Conservation (phyloP, 192 early-diverging fungal genomes). For the Rhizophlyctis rosea region DNA sequence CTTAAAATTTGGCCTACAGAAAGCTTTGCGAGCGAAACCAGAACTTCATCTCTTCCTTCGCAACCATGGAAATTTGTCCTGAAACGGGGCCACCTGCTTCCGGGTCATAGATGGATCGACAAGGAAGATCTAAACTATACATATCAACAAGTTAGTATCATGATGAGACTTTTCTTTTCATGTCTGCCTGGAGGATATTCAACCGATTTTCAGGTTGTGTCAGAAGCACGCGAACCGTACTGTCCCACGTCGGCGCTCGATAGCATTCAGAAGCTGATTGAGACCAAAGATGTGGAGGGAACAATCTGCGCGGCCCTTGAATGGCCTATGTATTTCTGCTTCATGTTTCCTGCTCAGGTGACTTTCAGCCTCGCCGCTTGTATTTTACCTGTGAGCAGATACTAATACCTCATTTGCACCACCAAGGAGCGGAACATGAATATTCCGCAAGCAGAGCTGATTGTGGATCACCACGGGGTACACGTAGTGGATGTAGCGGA, state of each 20-base stretch:
- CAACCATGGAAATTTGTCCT: background rate
- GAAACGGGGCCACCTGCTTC: background rate
- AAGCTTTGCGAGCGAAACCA: no score
- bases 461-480: background rate
- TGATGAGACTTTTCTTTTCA: background rate
- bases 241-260: background rate
- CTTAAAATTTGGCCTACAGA: no score
- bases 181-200: no score
- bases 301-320: background rate
- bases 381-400: background rate
- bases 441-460: background rate
- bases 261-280: background rate
- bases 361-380: background rate
- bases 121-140: background rate
- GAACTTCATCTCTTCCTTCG: background rate
- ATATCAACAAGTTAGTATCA: background rate
- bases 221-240: background rate
- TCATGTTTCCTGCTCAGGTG: background rate
- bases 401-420: background rate
- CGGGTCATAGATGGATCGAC: background rate
- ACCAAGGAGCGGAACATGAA: background rate
- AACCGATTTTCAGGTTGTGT: background rate
- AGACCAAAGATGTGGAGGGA: background rate
- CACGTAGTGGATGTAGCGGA: background rate
- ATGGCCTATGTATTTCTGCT: background rate